Evolutionary conservation across 495 filamentous ascomycete species (phyloP).

Genomic region (Hypoxylon perforatum): DNA sequence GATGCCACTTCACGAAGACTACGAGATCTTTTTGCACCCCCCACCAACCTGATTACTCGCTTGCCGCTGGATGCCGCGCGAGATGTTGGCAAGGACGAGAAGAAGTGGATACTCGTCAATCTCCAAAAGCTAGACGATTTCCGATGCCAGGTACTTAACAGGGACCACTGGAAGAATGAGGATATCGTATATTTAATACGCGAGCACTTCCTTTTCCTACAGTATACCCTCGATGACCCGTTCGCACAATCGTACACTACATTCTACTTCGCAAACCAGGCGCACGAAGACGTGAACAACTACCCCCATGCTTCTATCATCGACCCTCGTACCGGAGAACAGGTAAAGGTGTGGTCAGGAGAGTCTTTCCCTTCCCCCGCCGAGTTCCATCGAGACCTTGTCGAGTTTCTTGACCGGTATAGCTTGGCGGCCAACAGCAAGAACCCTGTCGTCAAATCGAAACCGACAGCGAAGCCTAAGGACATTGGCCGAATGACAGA

Average conservation of each 20-base stretch:
- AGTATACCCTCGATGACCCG: conserved; percentile 85
- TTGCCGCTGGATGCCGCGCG: conserved; percentile 83
- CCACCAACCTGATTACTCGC: conserved; percentile 83
- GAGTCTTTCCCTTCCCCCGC: conserved; percentile 76
- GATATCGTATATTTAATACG: conserved; percentile 80
- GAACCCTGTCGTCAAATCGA: conserved; percentile 88
- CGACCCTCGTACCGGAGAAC: conserved; percentile 94
- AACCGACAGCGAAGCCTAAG: conserved; percentile 74
- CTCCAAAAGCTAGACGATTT: conserved; percentile 93
- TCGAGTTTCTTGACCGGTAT: conserved; percentile 96
- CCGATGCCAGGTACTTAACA: conserved; percentile 90
- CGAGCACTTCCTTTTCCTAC: conserved; percentile 95
- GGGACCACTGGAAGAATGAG: conserved; percentile 92
- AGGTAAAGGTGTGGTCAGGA: conserved; percentile 96
- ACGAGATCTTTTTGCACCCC: conserved; percentile 91
- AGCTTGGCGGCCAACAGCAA: conserved; percentile 86
- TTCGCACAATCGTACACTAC: conserved; percentile 81
- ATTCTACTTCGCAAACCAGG: conserved; percentile 84
- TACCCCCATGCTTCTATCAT: conserved; percentile 97
- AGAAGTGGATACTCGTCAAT: conserved; percentile 96
- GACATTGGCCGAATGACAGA: conserved; percentile 91
- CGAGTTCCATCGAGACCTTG: conserved; percentile 90
- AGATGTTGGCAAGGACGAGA: conserved; percentile 80
- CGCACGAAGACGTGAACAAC: conserved; percentile 73
- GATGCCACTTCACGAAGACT: conserved; percentile 61